A percentile compares a stretch with the other conserved stretches of the same genome.
phyloP scores from a whole-genome alignment of 306 rosid genomes.

The Styphnolobium japonicum region DNA sequence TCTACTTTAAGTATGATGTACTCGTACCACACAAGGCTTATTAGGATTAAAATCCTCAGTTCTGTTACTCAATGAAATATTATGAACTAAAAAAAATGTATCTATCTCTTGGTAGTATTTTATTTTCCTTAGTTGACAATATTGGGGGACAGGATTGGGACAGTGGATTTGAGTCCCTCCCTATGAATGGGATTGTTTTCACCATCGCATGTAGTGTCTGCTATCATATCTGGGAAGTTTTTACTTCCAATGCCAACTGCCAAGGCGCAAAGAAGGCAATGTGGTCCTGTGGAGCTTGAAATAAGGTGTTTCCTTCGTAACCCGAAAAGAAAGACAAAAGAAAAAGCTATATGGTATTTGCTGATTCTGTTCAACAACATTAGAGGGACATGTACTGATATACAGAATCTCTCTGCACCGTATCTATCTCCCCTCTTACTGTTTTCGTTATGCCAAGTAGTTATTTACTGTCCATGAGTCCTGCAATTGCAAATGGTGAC shows the following conservation, averaged over 20 bases:
- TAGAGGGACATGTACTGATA: neutral
- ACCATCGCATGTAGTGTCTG: neutral
- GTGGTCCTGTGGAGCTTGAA: neutral
- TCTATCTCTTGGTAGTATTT: no score
- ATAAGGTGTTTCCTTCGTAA: neutral
- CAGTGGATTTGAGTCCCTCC: no score
- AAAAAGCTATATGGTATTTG: neutral
- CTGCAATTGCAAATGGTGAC: neutral
- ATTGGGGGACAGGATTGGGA: no score
- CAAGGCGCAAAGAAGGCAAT: neutral
- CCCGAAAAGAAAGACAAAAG: neutral
- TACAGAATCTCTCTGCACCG: neutral
- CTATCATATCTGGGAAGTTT: neutral
- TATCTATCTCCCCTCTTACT: neutral
- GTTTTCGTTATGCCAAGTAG: neutral
- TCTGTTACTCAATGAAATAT: no score
- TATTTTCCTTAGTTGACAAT: no score
- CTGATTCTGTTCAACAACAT: slow-evolving; percentile 10
- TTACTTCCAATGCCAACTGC: neutral
- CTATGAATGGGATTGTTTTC: neutral
- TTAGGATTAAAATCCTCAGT: no score
- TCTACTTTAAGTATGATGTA: no score
- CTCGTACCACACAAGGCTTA: no score
- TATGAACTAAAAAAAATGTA: no score
- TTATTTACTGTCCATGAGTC: neutral